Base-by-base conservation (phyloP, 2,329 filamentous ascomycete species). In the Colletotrichum chrysophilum region DNA sequence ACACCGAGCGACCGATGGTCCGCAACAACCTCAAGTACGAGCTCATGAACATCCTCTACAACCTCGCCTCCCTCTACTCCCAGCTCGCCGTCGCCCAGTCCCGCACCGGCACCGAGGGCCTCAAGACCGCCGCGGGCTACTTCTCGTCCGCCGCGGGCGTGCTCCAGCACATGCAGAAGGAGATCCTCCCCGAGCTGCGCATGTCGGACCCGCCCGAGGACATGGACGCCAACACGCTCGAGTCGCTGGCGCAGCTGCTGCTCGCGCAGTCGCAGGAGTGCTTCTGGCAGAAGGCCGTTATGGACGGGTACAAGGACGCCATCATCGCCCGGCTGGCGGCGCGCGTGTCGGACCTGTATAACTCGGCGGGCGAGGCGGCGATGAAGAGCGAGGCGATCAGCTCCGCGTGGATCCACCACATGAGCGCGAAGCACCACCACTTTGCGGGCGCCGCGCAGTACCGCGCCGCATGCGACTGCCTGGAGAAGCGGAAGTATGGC, bases 261-360 rank as follows among this genome's bases (percentile, higher is more conserved):
- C 89, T 99, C 12, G 96, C 96, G 1, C 96, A 99, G 83, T 96
- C 94, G 32, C 97, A 99, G 82, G 97, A 99, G 86, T 98, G 96
- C 83, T 98, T 97, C 85, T 99, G 97, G 97, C 94, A 97, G 79
- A 98, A 98, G 83, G 96, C 97, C 1, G 96, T 98, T 74, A 96
- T 97, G 87, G 96, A 98, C 82, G 93, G 93, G 28, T 92, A 98
- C 86, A 98, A 98, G 83, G 97, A 99, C 82, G 94, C 93, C 2
- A 95, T 94, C 1, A 98, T 99, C 77, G 95, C 97, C 4, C 97
- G 97, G 83, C 89, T 99, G 21, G 96, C 97, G 6, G 95, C 95
- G 0, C 86, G 95, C 76, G 96, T 98, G 5, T 97, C 95, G 4
- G 97, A 99, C 81, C 91, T 98, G 58, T 99, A 98, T 85, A 94